A percentile compares a stretch with the other conserved stretches of the same genome.
Conservation (phyloP, 306 rosid genomes). For the Arachis hypogaea region DNA sequence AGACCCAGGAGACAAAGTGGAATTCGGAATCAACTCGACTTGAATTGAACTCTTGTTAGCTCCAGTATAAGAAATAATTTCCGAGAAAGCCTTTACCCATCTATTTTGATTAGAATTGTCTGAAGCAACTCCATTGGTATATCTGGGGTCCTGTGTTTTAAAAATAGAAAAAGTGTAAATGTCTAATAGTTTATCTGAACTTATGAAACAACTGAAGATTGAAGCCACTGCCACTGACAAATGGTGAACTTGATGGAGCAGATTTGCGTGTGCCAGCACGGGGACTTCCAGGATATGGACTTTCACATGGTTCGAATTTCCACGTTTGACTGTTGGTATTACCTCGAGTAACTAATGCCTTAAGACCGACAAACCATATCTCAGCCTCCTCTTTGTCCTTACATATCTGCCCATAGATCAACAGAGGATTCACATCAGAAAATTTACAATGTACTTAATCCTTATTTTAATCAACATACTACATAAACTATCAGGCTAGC, state of each 20-base stretch:
- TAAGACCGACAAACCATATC: conserved; percentile 94
- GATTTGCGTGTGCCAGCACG: conserved; percentile 57
- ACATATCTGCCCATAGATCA: conserved; percentile 74
- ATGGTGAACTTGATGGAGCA: conserved; percentile 69
- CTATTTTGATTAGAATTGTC: conserved; percentile 57
- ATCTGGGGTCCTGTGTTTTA: conserved; percentile 72
- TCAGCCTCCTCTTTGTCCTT: conserved; percentile 99
- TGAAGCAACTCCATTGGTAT: conserved; percentile 46
- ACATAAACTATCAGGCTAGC: conserved; percentile 35
- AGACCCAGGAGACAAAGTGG: conserved; percentile 58
- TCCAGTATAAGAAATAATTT: conserved; percentile 67
- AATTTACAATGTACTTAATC: conserved; percentile 27
- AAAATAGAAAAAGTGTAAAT: conserved; percentile 31
- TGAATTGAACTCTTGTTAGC: conserved; percentile 53
- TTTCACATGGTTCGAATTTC: conserved; percentile 59
- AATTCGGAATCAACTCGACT: conserved; percentile 56
- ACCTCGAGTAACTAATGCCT: conserved; percentile 73
- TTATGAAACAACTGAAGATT: conserved; percentile 35
- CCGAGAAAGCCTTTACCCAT: conserved; percentile 83
- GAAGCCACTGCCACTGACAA: conserved; percentile 54
- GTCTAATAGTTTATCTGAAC: conserved; percentile 31
- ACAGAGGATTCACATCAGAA: conserved; percentile 37
- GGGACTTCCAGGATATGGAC: conserved; percentile 60
- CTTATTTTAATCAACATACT: conserved; percentile 8
- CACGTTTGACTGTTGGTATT: conserved; percentile 54